Conservation (phyloP, 345 rosid species). For the Cardamine occulta region DNA sequence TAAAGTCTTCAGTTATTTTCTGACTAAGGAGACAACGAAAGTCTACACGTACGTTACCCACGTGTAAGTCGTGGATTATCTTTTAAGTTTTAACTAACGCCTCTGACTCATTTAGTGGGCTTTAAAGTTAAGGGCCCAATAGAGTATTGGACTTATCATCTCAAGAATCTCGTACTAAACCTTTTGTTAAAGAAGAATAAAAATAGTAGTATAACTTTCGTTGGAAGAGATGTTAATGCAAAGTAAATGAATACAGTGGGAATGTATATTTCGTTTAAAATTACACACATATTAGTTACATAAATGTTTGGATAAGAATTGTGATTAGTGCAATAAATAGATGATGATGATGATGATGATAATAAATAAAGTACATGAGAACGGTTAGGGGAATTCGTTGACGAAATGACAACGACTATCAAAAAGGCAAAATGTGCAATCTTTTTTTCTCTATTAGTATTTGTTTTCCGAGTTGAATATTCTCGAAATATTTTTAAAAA, state of each 20-base stretch:
- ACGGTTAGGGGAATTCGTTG: conserved; percentile 27
- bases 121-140: conserved; percentile 12
- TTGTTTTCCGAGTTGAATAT: conserved; percentile 27
- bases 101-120: conserved; percentile 7
- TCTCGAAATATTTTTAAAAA: background rate
- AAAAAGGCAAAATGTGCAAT: conserved; percentile 39
- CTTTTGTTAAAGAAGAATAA: background rate
- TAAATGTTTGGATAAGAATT: background rate
- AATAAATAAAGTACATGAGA: background rate
- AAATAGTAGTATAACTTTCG: conserved; percentile 2
- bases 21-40: conserved; percentile 19
- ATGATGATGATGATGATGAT: background rate
- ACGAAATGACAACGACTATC: conserved; percentile 33
- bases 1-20: background rate
- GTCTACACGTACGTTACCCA: conserved; percentile 25
- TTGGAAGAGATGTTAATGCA: conserved; percentile 27
- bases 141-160: background rate
- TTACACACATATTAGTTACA: background rate
- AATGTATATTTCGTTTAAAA: background rate
- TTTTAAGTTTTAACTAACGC: background rate
- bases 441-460: background rate
- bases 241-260: background rate
- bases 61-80: conserved; percentile 24
- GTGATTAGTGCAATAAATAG: conserved; percentile 37
- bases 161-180: background rate